These are phyloP conservation scores for Lonicera japonica DNA, from an alignment of 129 eudicot genomes.

Conservation along the genomic window DNA sequence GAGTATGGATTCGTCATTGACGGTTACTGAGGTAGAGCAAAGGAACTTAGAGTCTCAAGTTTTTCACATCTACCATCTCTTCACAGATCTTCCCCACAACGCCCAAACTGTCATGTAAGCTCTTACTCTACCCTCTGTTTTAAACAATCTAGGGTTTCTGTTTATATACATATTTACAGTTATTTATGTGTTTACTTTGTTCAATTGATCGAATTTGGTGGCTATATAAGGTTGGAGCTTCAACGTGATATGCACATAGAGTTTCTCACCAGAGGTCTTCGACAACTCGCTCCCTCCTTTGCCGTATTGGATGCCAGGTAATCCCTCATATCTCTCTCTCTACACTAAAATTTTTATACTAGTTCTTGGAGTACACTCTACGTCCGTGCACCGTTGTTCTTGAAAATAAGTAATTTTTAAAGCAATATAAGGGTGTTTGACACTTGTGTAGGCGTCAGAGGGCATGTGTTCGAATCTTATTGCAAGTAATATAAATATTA, in stretches of 20 bases:
- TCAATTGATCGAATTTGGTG: neutral
- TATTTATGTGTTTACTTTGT: too few species aligned
- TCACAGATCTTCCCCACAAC: slow-evolving; percentile 44
- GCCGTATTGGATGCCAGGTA: slow-evolving; percentile 74
- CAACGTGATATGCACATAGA: slow-evolving; percentile 57
- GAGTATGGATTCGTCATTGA: slow-evolving; percentile 18
- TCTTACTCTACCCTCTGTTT: slow-evolving; percentile 2
- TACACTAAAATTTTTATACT: too few species aligned
- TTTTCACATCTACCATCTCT: slow-evolving; percentile 31
- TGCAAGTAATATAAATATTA: too few species aligned
- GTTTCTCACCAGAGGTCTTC: slow-evolving; percentile 60
- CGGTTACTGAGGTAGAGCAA: slow-evolving; percentile 59
- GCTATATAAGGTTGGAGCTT: slow-evolving; percentile 49
- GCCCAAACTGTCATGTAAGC: slow-evolving; percentile 51
- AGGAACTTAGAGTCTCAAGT: slow-evolving; percentile 48
- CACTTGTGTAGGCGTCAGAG: too few species aligned
- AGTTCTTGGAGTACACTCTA: too few species aligned
- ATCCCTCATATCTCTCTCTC: neutral
- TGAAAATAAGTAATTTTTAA: too few species aligned
- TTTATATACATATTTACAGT: too few species aligned
- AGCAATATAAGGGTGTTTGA: too few species aligned
- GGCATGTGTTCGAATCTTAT: too few species aligned
- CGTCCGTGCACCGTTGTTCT: too few species aligned
- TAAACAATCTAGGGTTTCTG: neutral
- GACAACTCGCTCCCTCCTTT: slow-evolving; percentile 43